Evolutionary conservation across 192 early-diverging fungal species (phyloP), one percentile per base, ranked within the genome.

Genomic region (Chytriomyces sp.): DNA sequence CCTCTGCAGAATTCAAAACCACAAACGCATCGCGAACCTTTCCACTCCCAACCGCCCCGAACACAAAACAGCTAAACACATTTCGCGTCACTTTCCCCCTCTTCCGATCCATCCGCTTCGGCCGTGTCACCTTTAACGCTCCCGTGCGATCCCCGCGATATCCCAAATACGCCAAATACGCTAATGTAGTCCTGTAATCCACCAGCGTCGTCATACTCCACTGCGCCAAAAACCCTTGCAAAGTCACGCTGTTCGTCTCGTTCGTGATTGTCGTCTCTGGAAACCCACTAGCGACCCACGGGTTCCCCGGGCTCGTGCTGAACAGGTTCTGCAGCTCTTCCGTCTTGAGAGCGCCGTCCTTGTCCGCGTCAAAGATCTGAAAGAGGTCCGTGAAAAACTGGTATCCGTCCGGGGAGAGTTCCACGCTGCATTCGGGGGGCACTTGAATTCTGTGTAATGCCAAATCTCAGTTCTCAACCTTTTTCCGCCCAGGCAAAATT

Each of bases 121-220:
- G 88, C 56, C 84, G 75, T 5, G 90, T 90, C 22, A 96, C 81
- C 64, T 95, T 92, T 6, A 99, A 83, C 0, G 94, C 98, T 8
- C 86, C 89, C 59, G 93, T 92, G 19, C 87, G 91, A 65, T 99
- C 96, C 14, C 91, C 93, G 40, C 92, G 87, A 81, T 88, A 99
- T 12, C 98, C 98, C 39, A 99, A 91, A 77, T 98, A 99, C 2
- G 96, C 98, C 60, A 99, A 82, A 70, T 98, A 99, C 28, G 91
- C 87, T 39, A 99, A 80, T 2, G 96, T 97, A 7, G 91, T 89
- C 59, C 89, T 89, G 80, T 94, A 88, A 77, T 97, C 93, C 40
- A 98, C 78, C 52, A 97, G 83, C 4, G 98, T 98, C 1, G 93
- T 96, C 96, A 98, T 98, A 81, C 95, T 96, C 98, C 98, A 99